Evolutionary conservation across 2,329 filamentous ascomycete genomes (phyloP), one percentile per base, ranked within the genome.

Genomic region (Penicillium sp.): DNA sequence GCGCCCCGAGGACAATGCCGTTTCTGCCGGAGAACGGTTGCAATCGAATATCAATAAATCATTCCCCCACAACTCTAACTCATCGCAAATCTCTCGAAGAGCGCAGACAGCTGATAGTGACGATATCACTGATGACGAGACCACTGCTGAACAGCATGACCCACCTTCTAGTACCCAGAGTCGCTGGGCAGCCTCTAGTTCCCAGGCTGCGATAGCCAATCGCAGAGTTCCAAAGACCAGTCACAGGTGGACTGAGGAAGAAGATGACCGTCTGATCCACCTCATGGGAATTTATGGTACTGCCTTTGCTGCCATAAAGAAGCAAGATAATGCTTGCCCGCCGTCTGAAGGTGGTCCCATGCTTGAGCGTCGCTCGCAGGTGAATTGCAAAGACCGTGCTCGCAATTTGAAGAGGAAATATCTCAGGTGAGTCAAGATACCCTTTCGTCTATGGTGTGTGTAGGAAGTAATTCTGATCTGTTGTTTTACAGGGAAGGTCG

Each of bases 321-420:
- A 70, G 13, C 64, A 67, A 31, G 75, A 75, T 31, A 59, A 63
- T 3, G 46, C 63, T 0, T 67, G 67, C 17, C 74, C 73, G 2
- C 64, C 54, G 5, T 38, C 65, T 52, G 47, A 72, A 49, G 70
- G 71, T 35, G 67, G 71, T 12, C 69, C 69, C 3, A 50, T 70
- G 42, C 65, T 83, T 19, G 56, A 54, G 4, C 60, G 64, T 2
- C 75, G 84, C 2, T 74, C 70, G 6, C 81, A 86, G 58, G 81
- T 84, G 3, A 80, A 83, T 45, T 59, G 86, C 8, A 84, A 83
- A 62, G 81, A 84, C 61, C 80, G 79, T 59, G 83, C 82, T 4
- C 75, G 84, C 50, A 84, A 84, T 59, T 69, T 86, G 57, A 83
- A 82, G 66, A 71, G 77, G 41, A 71, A 71, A 8, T 77, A 67